Conservation (phyloP, 208 protist genomes). For the Wallacemonas collosoma region DNA sequence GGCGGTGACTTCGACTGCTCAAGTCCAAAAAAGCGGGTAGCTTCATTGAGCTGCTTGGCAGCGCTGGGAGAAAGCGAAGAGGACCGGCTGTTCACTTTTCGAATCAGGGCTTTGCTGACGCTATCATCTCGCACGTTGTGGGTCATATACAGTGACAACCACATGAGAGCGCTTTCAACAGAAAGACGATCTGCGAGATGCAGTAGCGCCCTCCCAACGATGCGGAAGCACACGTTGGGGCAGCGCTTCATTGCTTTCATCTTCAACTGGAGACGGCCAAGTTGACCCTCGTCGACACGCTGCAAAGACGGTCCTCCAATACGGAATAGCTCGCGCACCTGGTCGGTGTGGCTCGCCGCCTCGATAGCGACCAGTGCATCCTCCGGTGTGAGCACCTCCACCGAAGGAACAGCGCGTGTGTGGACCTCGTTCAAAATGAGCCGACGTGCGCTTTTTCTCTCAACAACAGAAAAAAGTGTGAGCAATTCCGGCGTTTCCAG, state of each 20-base stretch:
- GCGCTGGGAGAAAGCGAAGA: constrained; percentile 2
- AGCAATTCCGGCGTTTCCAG: constrained; percentile 8
- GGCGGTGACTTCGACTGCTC: neutral
- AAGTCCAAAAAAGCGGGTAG: constrained; percentile 24
- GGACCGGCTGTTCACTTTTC: constrained; percentile 14
- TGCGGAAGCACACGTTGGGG: constrained; percentile 60
- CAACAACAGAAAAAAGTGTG: constrained; percentile 4
- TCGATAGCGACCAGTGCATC: constrained; percentile 60
- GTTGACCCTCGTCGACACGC: constrained; percentile 41
- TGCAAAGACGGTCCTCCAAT: constrained; percentile 29
- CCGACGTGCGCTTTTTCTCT: neutral
- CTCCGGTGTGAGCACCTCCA: constrained; percentile 35
- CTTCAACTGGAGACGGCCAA: constrained; percentile 63
- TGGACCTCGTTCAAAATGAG: constrained; percentile 13
- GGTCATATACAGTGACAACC: constrained; percentile 67
- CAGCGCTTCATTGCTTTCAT: constrained; percentile 27
- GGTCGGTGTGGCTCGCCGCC: constrained; percentile 22
- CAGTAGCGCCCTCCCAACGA: constrained; percentile 55
- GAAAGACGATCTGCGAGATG: constrained; percentile 35
- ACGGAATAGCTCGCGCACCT: constrained; percentile 45
- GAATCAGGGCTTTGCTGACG: constrained; percentile 55
- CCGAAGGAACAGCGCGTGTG: constrained; percentile 16
- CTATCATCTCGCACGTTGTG: constrained; percentile 65
- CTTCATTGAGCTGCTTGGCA: constrained; percentile 22
- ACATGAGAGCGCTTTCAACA: constrained; percentile 49